These are phyloP conservation scores for Epichloe hybrida DNA, from an alignment of 2,329 filamentous ascomycete species.

Conservation along the genomic window DNA sequence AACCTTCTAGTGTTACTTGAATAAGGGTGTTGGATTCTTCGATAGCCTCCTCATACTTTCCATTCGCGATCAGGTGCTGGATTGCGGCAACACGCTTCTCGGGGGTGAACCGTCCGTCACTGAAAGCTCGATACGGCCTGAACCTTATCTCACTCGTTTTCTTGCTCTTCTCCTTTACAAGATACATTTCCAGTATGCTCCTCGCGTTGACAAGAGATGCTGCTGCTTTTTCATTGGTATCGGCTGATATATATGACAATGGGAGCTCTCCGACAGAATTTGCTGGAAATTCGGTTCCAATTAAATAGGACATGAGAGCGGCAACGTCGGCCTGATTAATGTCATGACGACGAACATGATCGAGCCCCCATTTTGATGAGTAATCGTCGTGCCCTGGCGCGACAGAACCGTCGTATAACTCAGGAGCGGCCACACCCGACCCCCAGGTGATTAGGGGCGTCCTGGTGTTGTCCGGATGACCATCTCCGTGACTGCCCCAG, in stretches of 20 bases:
- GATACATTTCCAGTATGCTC: conserved; percentile 89
- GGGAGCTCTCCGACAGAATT: conserved; percentile 94
- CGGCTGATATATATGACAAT: conserved; percentile 63
- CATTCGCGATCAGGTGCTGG: conserved; percentile 49
- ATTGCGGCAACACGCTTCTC: conserved; percentile 58
- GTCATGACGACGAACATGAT: conserved; percentile 73
- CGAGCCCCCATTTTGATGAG: conserved; percentile 76
- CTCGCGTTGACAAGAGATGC: conserved; percentile 74
- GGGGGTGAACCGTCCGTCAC: conserved; percentile 44
- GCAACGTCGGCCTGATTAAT: conserved; percentile 90
- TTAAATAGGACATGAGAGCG: conserved; percentile 86
- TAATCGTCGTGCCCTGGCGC: conserved; percentile 83
- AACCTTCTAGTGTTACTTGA: conserved; percentile 60
- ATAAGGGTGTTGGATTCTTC: conserved; percentile 65
- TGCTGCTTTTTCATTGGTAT: conserved; percentile 63
- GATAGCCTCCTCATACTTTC: conserved; percentile 64
- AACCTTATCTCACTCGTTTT: conserved; percentile 63
- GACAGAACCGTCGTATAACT: conserved; percentile 36
- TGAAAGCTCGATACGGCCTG: conserved; percentile 59
- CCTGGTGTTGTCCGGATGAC: conserved; percentile 90
- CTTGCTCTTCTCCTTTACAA: conserved; percentile 82
- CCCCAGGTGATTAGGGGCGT: conserved; percentile 92
- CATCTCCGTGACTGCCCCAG: conserved; percentile 97
- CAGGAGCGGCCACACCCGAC: conserved; percentile 71
- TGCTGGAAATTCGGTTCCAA: conserved; percentile 78